Percentiles rank a stretch among this genome's conserved stretches.
These are phyloP conservation scores for Dendrocalamus sinicus DNA, from an alignment of 176 grass and related monocot species.

Conservation along the genomic window DNA sequence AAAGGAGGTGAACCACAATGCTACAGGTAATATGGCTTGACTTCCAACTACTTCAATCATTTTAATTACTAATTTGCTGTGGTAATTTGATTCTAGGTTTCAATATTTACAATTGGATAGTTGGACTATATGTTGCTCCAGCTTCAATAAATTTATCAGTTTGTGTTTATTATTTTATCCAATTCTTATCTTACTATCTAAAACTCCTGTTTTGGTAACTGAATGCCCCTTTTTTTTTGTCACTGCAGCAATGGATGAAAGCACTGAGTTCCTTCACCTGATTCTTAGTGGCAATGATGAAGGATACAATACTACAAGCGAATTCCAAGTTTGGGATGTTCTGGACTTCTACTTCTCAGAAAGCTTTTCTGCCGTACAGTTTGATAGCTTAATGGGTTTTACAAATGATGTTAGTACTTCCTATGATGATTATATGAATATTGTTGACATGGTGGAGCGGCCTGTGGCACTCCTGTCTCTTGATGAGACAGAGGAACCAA, in stretches of 20 bases:
- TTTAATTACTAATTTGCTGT: neutral
- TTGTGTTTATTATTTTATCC: slow-evolving; percentile 30
- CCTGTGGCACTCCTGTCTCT: slow-evolving; percentile 69
- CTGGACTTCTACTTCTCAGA: slow-evolving; percentile 77
- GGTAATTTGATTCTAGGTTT: slow-evolving; percentile 12
- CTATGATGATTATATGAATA: slow-evolving; percentile 55
- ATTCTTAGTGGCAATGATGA: slow-evolving; percentile 75
- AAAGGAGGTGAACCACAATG: slow-evolving; percentile 53
- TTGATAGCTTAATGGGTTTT: slow-evolving; percentile 82
- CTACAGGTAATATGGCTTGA: slow-evolving; percentile 55
- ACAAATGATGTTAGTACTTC: slow-evolving; percentile 65
- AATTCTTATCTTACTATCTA: neutral
- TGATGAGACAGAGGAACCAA: slow-evolving; percentile 54
- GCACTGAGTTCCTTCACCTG: slow-evolving; percentile 67
- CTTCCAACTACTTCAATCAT: slow-evolving; percentile 19
- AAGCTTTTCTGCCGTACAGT: slow-evolving; percentile 69
- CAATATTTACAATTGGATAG: slow-evolving; percentile 26
- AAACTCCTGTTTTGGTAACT: slow-evolving; percentile 21
- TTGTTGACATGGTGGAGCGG: slow-evolving; percentile 74
- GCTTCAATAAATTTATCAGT: neutral
- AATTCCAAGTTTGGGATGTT: slow-evolving; percentile 82
- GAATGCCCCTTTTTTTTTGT: slow-evolving; percentile 27
- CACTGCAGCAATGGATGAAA: slow-evolving; percentile 63
- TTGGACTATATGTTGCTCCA: slow-evolving; percentile 15
- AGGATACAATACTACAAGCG: slow-evolving; percentile 51